These are phyloP conservation scores for Thuidium tamariscinum DNA, from an alignment of 225 moss, liverwort and hornwort species.

Conservation along the genomic window DNA sequence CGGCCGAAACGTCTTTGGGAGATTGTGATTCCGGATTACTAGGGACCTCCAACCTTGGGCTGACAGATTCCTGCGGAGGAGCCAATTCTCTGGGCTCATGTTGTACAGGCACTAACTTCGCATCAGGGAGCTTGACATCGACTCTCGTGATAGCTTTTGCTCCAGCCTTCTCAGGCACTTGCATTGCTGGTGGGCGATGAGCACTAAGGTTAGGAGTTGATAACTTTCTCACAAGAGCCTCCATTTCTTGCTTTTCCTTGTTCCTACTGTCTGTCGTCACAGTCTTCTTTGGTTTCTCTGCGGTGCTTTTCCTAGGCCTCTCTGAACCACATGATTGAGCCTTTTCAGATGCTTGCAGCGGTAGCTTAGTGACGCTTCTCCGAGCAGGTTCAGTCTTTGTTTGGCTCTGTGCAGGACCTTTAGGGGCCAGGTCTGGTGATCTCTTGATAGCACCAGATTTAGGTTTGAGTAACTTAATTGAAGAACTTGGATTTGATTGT, in stretches of 20 bases:
- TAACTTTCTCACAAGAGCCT: conserved; percentile 41
- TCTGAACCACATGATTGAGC: conserved; percentile 18
- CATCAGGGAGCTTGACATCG: conserved; percentile 1
- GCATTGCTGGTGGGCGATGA: conserved; percentile 9
- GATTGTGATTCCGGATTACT: background rate
- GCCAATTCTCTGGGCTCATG: conserved; percentile 6
- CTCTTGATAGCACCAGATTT: conserved; percentile 10
- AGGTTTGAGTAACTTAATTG: conserved; percentile 31
- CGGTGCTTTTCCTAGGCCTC: conserved; percentile 19
- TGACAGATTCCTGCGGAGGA: conserved; percentile 12
- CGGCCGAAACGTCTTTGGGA: background rate
- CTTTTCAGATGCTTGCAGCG: conserved; percentile 18
- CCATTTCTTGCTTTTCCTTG: conserved; percentile 46
- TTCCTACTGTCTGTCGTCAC: conserved; percentile 12
- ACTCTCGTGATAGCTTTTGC: background rate
- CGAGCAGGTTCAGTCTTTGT: conserved; percentile 13
- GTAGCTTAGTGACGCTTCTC: conserved; percentile 22
- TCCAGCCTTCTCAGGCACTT: conserved; percentile 14
- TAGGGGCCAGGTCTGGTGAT: conserved; percentile 15
- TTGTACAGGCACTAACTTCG: background rate
- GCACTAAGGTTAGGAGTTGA: conserved; percentile 26
- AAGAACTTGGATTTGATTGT: conserved; percentile 12
- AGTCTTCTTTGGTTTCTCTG: conserved; percentile 12
- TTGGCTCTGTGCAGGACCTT: conserved; percentile 1
- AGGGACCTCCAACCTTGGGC: conserved; percentile 6